A percentile compares a stretch with the other conserved stretches of the same genome.
These are phyloP conservation scores for Verticillium isaacii DNA, from an alignment of 2,329 filamentous ascomycete species.

Conservation along the genomic window DNA sequence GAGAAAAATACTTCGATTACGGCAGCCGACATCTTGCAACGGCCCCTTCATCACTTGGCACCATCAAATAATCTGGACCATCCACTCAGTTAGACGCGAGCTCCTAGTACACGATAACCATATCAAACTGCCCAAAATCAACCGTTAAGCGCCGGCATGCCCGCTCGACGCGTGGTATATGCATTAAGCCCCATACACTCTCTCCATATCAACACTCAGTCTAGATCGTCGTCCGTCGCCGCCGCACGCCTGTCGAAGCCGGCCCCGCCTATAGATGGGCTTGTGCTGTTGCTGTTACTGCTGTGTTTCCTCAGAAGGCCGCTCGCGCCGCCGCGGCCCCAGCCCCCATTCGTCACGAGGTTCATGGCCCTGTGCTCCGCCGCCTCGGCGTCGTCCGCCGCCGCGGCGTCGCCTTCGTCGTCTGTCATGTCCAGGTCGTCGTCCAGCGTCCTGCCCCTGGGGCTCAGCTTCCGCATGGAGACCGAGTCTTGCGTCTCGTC, in stretches of 20 bases:
- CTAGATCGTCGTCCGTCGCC: conserved; percentile 9
- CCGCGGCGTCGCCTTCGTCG: conserved; percentile 28
- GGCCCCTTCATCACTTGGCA: too few species aligned
- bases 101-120: not conserved
- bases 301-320: conserved; percentile 35
- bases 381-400: conserved; percentile 31
- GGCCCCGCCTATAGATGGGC: not conserved
- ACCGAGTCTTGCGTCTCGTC: conserved; percentile 39
- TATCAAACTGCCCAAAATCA: not conserved
- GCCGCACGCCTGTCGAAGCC: conserved; percentile 6
- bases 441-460: conserved; percentile 37
- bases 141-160: conserved; percentile 3
- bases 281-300: conserved; percentile 4
- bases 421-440: conserved; percentile 36
- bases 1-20: too few species aligned
- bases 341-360: conserved; percentile 33
- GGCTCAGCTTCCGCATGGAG: conserved; percentile 42
- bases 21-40: too few species aligned
- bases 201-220: conserved; percentile 6
- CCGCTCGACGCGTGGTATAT: not conserved
- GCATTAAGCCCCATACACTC: conserved; percentile 1
- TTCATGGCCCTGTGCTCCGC: conserved; percentile 40
- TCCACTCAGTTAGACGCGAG: not conserved
- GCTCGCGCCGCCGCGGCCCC: conserved; percentile 35
- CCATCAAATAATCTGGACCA: too few species aligned